These are phyloP conservation scores for Colletotrichum incanum DNA, from an alignment of 2,329 filamentous ascomycete genomes.

Conservation along the genomic window DNA sequence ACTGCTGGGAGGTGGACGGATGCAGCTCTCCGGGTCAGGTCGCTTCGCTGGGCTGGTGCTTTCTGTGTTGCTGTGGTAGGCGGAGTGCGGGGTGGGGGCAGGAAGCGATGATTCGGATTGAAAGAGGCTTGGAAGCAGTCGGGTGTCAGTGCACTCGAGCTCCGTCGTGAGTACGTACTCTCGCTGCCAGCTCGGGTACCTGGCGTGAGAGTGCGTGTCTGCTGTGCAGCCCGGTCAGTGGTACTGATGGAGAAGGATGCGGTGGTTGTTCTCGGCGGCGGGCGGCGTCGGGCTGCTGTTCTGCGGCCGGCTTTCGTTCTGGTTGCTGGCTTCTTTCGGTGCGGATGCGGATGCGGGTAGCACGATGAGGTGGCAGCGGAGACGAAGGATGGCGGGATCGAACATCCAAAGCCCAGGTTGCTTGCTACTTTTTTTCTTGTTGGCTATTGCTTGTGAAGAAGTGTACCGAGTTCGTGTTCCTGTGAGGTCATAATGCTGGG, in stretches of 20 bases:
- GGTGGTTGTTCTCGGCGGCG: slow-evolving; percentile 16
- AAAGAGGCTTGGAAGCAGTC: slow-evolving; percentile 19
- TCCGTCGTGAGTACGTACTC: slow-evolving; percentile 33
- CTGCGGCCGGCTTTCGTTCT: slow-evolving; percentile 25
- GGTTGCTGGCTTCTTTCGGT: slow-evolving; percentile 6
- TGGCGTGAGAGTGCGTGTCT: slow-evolving; percentile 1
- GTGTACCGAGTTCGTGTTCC: slow-evolving; percentile 25
- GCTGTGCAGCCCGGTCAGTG: slow-evolving; percentile 16
- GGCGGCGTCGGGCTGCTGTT: slow-evolving; percentile 31
- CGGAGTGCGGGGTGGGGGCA: slow-evolving; percentile 41
- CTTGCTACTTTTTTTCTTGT: background rate
- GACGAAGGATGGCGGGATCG: background rate
- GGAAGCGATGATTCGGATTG: slow-evolving; percentile 24
- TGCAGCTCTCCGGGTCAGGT: slow-evolving; percentile 38
- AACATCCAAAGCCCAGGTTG: background rate
- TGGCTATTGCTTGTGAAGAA: slow-evolving; percentile 22
- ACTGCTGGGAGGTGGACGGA: slow-evolving; percentile 29
- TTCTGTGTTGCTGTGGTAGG: slow-evolving; percentile 30
- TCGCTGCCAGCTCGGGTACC: slow-evolving; percentile 11
- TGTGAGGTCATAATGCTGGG: slow-evolving; percentile 44
- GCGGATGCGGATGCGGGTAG: slow-evolving; percentile 5
- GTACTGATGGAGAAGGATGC: slow-evolving; percentile 22
- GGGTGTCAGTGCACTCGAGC: slow-evolving; percentile 34
- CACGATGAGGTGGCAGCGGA: slow-evolving; percentile 2
- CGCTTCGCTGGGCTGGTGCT: slow-evolving; percentile 30